phyloP scores from a whole-genome alignment of 495 filamentous ascomycete genomes.

The Articulospora tetracladia region DNA sequence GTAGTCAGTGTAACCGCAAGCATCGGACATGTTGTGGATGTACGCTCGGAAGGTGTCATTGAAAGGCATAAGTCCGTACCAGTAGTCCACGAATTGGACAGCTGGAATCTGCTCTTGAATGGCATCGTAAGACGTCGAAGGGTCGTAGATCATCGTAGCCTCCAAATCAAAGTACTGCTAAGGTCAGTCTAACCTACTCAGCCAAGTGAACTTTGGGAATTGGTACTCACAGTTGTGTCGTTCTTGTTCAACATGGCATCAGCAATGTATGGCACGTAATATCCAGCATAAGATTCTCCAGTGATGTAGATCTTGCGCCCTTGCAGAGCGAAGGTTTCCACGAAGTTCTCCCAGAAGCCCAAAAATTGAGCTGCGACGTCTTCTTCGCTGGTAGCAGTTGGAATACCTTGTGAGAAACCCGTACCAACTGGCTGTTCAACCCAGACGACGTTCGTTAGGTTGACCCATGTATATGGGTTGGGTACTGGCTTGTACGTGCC shows the following conservation, averaged over 20 bases:
- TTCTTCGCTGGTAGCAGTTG: constrained; percentile 57
- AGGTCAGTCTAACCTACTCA: neutral
- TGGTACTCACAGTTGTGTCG: constrained; percentile 38
- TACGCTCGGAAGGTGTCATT: constrained; percentile 61
- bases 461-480: constrained; percentile 68
- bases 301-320: constrained; percentile 63
- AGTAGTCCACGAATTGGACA: constrained; percentile 61
- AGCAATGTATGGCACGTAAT: constrained; percentile 78
- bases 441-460: constrained; percentile 73
- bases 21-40: constrained; percentile 49
- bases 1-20: constrained; percentile 65
- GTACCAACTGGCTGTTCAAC: constrained; percentile 77
- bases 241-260: constrained; percentile 68
- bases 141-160: constrained; percentile 70
- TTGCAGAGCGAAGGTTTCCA: constrained; percentile 62
- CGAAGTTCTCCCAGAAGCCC: constrained; percentile 67
- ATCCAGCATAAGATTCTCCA: constrained; percentile 44
- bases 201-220: neutral
- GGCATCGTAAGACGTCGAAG: constrained; percentile 49
- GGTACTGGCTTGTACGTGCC: constrained; percentile 59
- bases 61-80: constrained; percentile 53
- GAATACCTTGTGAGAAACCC: constrained; percentile 61
- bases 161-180: constrained; percentile 56
- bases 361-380: constrained; percentile 66
- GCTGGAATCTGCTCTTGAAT: constrained; percentile 50